Base-by-base conservation (phyloP, 371 early-diverging fungal species). In the Globomyces sp. region DNA sequence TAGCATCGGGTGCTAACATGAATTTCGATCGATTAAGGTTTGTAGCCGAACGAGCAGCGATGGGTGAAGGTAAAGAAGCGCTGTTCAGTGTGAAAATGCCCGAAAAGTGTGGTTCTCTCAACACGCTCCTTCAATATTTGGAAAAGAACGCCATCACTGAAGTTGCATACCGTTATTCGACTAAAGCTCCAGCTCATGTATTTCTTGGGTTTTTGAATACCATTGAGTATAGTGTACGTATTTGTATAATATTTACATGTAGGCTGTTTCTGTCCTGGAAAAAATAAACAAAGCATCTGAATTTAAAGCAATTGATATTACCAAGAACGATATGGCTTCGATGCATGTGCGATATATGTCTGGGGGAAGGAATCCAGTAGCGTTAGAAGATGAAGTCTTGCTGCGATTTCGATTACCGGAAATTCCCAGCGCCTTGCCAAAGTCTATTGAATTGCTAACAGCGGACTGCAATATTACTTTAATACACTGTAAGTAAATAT, bases 1-100 rank as follows among this genome's bases (percentile, higher is more conserved):
- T 95, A 58, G 76, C 89, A 40, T 87, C 88, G 2, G 98, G 98
- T 8, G 98, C 98, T 64, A 97, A 97, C 79, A 95, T 95, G 87
- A 93, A 95, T 76, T 75, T 76, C 67, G 93, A 95, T 70, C 85
- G 95, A 0, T 78, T 97, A 8, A 85, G 95, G 11, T 96, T 95
- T 69, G 94, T 97, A 8, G 92, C 94, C 13, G 96, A 96, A 73
- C 86, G 96, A 58, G 90, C 95, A 0, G 82, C 89, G 6, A 71
- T 96, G 11, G 96, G 97, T 65, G 92, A 94, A 71, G 82, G 86
- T 9, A 82, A 80, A 40, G 97, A 97, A 71, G 94, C 88, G 0
- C 80, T 97, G 24, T 76, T 93, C 49, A 87, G 88, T 1, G 89
- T 88, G 2, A 85, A 87, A 8, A 90, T 96, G 46, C 95, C 95